Percentiles rank a stretch among this genome's conserved stretches.
phyloP scores from a whole-genome alignment of 768 basidiomycete species.

The Suillus paluster region DNA sequence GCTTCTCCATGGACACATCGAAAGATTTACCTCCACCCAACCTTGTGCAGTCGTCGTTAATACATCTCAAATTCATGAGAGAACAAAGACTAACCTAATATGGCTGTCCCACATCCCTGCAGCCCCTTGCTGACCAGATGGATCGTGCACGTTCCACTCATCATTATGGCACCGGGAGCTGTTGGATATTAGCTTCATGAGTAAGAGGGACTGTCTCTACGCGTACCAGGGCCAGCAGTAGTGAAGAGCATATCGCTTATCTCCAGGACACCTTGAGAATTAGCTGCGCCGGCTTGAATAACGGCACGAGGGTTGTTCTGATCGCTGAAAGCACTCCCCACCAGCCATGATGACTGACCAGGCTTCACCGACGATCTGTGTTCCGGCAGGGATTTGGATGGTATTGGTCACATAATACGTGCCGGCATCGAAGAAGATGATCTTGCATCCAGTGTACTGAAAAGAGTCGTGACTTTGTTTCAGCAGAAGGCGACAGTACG shows the following conservation, averaged over 20 bases:
- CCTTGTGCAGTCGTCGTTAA: conserved; percentile 15
- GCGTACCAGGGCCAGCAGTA: conserved; percentile 53
- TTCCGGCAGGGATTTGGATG: conserved; percentile 52
- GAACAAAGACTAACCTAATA: conserved; percentile 34
- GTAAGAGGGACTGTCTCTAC: background rate
- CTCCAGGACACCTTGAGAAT: conserved; percentile 57
- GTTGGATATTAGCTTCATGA: conserved; percentile 13
- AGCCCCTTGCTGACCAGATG: conserved; percentile 50
- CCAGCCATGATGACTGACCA: conserved; percentile 54
- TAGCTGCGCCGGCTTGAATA: conserved; percentile 52
- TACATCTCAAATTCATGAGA: conserved; percentile 11
- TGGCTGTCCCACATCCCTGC: conserved; percentile 59
- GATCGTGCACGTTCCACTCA: conserved; percentile 66
- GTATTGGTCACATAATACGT: conserved; percentile 53
- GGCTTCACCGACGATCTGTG: conserved; percentile 52
- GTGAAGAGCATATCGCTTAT: conserved; percentile 68
- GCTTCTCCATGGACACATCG: background rate
- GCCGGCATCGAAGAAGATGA: conserved; percentile 82
- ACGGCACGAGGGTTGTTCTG: conserved; percentile 43
- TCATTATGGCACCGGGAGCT: conserved; percentile 50
- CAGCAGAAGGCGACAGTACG: background rate
- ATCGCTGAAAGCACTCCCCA: conserved; percentile 46
- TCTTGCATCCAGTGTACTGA: conserved; percentile 73
- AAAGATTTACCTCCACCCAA: conserved; percentile 31
- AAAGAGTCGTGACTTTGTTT: conserved; percentile 6